phyloP scores from a whole-genome alignment of 1,139 yeast genomes.

The Zygosaccharomyces pseudobailii region DNA sequence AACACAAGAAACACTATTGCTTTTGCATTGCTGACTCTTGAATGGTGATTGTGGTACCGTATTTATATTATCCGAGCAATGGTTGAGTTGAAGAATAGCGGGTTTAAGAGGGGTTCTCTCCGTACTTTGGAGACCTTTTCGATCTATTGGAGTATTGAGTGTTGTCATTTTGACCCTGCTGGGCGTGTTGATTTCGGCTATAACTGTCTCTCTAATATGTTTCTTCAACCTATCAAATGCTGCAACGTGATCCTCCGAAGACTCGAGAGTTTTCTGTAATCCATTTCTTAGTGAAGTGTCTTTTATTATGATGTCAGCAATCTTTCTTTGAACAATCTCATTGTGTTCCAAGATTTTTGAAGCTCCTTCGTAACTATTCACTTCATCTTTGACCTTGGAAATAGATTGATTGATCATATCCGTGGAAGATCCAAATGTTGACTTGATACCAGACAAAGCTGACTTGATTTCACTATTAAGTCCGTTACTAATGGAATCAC shows the following conservation, averaged over 20 bases:
- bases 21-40: constrained; percentile 4
- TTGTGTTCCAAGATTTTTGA: constrained; percentile 11
- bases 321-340: constrained; percentile 15
- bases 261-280: constrained; percentile 8
- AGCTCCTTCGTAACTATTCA: constrained; percentile 15
- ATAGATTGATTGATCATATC: constrained; percentile 17
- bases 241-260: constrained; percentile 14
- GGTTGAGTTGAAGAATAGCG: constrained; percentile 4
- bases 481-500: constrained; percentile 33
- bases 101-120: constrained; percentile 10
- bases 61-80: background rate
- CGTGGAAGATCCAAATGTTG: constrained; percentile 14
- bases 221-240: constrained; percentile 16
- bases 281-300: constrained; percentile 11
- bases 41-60: constrained; percentile 7
- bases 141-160: background rate
- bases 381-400: constrained; percentile 16
- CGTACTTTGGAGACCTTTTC: background rate
- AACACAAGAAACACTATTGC: constrained; percentile 1
- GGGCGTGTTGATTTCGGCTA: background rate
- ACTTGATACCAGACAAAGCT: constrained; percentile 17
- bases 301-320: constrained; percentile 14
- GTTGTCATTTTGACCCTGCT: background rate
- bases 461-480: constrained; percentile 23
- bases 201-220: constrained; percentile 12